These are phyloP conservation scores for Aspergillus arachidicola DNA, from an alignment of 2,329 filamentous ascomycete species.

Conservation along the genomic window DNA sequence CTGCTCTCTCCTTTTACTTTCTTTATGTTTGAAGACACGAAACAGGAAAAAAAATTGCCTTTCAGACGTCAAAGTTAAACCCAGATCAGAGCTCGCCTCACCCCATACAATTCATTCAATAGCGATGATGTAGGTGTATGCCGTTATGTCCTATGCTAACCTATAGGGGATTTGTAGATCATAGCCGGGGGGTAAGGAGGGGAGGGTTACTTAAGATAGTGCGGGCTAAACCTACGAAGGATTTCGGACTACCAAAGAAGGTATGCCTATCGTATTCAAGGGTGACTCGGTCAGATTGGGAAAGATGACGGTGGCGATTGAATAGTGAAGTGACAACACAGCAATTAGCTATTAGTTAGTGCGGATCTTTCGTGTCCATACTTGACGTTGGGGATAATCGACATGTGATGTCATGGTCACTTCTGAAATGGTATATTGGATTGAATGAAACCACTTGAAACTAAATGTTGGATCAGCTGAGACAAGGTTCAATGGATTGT, in stretches of 20 bases:
- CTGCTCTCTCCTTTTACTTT: neutral
- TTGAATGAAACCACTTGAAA: neutral
- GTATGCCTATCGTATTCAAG: conserved; percentile 12
- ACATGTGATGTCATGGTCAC: conserved; percentile 15
- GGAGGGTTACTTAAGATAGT: conserved; percentile 3
- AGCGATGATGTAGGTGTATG: neutral
- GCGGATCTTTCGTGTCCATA: conserved; percentile 14
- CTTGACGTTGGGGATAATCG: conserved; percentile 9
- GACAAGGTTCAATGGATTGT: conserved; percentile 6
- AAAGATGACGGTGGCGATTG: conserved; percentile 15
- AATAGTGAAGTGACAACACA: conserved; percentile 21
- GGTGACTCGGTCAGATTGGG: conserved; percentile 5
- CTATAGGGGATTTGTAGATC: neutral
- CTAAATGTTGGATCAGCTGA: neutral
- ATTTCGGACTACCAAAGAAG: conserved; percentile 11
- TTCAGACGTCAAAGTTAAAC: neutral
- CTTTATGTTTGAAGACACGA: neutral
- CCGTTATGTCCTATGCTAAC: neutral
- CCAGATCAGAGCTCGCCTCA: neutral
- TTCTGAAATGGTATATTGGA: neutral
- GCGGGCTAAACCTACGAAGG: conserved; percentile 2
- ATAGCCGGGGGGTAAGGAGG: neutral
- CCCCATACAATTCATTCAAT: neutral
- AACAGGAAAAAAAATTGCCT: neutral
- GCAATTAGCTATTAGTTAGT: conserved; percentile 14